Conservation (phyloP, 257 asterid species). For the Gentiana dahurica region DNA sequence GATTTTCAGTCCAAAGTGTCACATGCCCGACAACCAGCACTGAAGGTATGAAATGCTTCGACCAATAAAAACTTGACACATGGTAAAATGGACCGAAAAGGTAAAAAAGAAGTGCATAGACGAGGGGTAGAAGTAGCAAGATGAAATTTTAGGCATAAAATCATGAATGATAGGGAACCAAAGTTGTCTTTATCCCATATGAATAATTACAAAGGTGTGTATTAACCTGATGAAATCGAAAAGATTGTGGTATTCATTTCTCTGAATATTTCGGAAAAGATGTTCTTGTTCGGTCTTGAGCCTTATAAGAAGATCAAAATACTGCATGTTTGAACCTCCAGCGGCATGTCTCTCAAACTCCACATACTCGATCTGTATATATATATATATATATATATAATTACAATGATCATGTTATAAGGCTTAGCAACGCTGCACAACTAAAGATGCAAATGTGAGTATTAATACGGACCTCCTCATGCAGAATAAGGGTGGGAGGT, state of each 20-base stretch:
- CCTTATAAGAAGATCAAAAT: slow-evolving; percentile 84
- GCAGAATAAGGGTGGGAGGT: slow-evolving; percentile 94
- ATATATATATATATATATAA: not conserved
- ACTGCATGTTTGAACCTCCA: slow-evolving; percentile 95
- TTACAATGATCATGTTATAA: too few relatives aligned
- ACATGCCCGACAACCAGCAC: too few relatives aligned
- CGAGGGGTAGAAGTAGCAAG: too few relatives aligned
- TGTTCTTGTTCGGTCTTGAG: slow-evolving; percentile 92
- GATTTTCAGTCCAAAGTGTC: too few relatives aligned
- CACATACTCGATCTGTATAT: slow-evolving; percentile 71
- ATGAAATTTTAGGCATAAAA: too few relatives aligned
- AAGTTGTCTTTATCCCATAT: slow-evolving; percentile 5
- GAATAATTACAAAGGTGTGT: not conserved
- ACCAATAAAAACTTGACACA: too few relatives aligned
- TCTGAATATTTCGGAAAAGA: slow-evolving; percentile 92
- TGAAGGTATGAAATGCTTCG: too few relatives aligned
- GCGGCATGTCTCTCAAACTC: slow-evolving; percentile 97
- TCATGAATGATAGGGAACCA: not conserved
- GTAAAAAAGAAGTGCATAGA: too few relatives aligned
- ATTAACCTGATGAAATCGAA: slow-evolving; percentile 56
- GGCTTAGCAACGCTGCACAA: too few relatives aligned
- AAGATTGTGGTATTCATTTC: slow-evolving; percentile 76
- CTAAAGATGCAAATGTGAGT: too few relatives aligned
- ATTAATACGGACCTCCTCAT: slow-evolving; percentile 55
- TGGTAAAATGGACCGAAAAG: too few relatives aligned